These are phyloP conservation scores for Syncephalastrum sp. DNA, from an alignment of 371 early-diverging fungal genomes.

Conservation along the genomic window DNA sequence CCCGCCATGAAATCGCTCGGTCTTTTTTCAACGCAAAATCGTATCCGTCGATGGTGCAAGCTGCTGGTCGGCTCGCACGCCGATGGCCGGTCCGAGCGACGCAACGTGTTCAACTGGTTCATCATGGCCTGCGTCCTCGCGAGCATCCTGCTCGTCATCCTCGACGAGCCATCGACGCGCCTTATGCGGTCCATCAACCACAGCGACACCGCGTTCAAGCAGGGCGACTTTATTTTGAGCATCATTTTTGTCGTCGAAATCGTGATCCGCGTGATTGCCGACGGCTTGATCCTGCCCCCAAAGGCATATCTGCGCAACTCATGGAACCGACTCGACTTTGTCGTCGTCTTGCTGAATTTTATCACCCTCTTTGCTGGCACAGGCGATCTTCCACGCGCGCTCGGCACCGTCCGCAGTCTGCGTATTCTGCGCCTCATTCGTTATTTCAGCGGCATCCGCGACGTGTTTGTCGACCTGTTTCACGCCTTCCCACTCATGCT, in stretches of 20 bases:
- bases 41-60: conserved; percentile 39
- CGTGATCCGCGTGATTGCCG: conserved; percentile 51
- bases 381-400: conserved; percentile 34
- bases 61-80: conserved; percentile 33
- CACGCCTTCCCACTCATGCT: conserved; percentile 59
- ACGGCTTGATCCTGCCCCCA: conserved; percentile 52
- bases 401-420: conserved; percentile 51
- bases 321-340: conserved; percentile 58
- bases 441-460: conserved; percentile 57
- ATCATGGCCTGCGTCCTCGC: conserved; percentile 58
- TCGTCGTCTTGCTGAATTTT: conserved; percentile 51
- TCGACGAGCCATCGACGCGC: conserved; percentile 58
- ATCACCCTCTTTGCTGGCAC: conserved; percentile 39
- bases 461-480: conserved; percentile 54
- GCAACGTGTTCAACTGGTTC: conserved; percentile 56
- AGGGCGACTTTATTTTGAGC: conserved; percentile 45
- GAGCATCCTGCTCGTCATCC: conserved; percentile 55
- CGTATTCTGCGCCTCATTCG: conserved; percentile 61
- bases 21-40: conserved; percentile 35
- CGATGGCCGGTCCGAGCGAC: conserved; percentile 38
- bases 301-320: conserved; percentile 50
- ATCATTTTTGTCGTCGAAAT: conserved; percentile 54
- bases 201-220: conserved; percentile 29
- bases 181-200: conserved; percentile 27
- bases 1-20: conserved; percentile 30